Base-by-base conservation (phyloP, 2,329 filamentous ascomycete genomes). In the Trichoderma lentiforme region DNA sequence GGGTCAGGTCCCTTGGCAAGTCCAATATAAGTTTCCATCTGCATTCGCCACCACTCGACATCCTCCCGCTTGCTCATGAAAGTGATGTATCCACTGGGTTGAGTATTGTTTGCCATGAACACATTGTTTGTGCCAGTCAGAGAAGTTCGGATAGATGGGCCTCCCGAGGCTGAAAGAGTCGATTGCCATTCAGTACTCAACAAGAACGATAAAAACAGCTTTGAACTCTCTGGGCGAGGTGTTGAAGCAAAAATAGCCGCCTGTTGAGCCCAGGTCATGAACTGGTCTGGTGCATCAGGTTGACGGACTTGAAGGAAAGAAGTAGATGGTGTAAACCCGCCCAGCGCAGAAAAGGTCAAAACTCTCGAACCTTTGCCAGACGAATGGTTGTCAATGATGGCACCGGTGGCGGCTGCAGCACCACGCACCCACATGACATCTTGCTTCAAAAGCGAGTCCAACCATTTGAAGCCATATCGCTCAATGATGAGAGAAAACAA, bases 341-440 rank as follows among this genome's bases (percentile, higher is more conserved):
- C 66, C 12, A 69, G 56, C 7, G 51, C 66, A 32, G 66, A 47
- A 28, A 69, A 69, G 3, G 66, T 61, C 53, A 69, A 24, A 39
- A 61, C 66, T 53, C 66, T 60, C 2, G 53, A 60, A 4, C 21
- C 34, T 0, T 69, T 69, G 9, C 57, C 26, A 21, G 56, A 21
- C 9, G 32, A 14, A 15, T 69, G 53, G 8, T 51, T 69, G 6
- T 47, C 15, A 4, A 69, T 69, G 34, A 69, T 69, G n/a, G 66
- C 57, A 24, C 34, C 34, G 7, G 66, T 34, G 18, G 66, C 21
- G 9, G 56, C 56, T 32, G 66, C 34, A 26, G 66, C 66, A 39
- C 66, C 66, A 24, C 56, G 66, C 66, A 69, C 66, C 66, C 66
- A 69, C 53, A 60, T 69, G 34, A 69, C 66, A 24, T 69, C 66